Evolutionary conservation across 371 early-diverging fungal genomes (phyloP), one percentile per base, ranked within the genome.

Genomic region (Zychaea mexicana): DNA sequence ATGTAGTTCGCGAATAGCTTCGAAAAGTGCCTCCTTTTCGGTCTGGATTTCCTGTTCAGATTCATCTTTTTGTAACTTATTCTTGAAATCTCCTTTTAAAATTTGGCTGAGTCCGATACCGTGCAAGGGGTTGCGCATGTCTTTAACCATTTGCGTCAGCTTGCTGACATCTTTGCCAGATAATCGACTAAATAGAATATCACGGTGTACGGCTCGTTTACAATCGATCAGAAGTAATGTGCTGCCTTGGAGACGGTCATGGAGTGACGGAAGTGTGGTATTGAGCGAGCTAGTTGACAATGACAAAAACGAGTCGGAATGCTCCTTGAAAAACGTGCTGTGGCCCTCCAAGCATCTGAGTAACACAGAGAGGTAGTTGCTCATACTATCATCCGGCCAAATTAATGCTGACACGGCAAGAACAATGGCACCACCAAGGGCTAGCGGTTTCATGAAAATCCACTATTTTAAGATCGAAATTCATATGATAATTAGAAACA

Each of bases 311-410:
- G 69, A 71, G 2, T 67, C 65, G 0, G 78, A 74, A 27, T 81
- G 72, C 24, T 77, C 74, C 21, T 77, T 68, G 42, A 77, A 70
- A 49, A 77, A 74, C 0, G 54, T 5, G 45, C 76, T 74, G 39
- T 69, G 76, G 0, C 65, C 69, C 1, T 36, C 61, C 3, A 81
- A 54, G 5, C 72, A 70, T 22, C 62, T 67, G 28, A 56, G 22
- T 2, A 75, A 58, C 9, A 76, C 66, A 0, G 22, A 47, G 46
- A 77, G 38, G 52, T 71, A 81, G 19, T 76, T 77, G 15, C 66
- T 72, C 22, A 77, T 63, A 31, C 78, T 81, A 22, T 81, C 76
- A 13, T 77, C 81, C 13, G 81, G 81, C 81, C 81, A 81, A 21
- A 81, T 57, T 3, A 77, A n/a, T 10, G 67, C 67, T 31, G 77